These are phyloP conservation scores for Cryptococcus deneoformans DNA, from an alignment of 1,284 basidiomycete species.

Conservation along the genomic window DNA sequence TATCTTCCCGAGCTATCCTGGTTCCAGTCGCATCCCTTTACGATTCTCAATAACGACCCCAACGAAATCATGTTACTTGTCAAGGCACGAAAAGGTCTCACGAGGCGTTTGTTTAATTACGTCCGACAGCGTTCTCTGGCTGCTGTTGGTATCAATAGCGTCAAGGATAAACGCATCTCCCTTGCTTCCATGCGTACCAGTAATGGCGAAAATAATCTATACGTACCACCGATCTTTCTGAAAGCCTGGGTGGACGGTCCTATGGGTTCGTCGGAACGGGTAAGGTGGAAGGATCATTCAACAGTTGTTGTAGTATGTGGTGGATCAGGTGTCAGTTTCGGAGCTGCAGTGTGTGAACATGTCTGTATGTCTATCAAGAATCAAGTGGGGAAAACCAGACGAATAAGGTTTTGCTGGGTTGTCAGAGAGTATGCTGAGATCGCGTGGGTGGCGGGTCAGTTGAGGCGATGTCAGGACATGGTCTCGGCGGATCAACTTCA, in stretches of 20 bases:
- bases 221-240: slow-evolving; percentile 48
- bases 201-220: slow-evolving; percentile 36
- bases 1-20: slow-evolving; percentile 66
- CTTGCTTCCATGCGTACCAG: slow-evolving; percentile 23
- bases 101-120: slow-evolving; percentile 65
- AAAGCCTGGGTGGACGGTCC: slow-evolving; percentile 71
- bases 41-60: slow-evolving; percentile 67
- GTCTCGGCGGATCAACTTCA: slow-evolving; percentile 61
- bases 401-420: slow-evolving; percentile 80
- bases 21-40: slow-evolving; percentile 77
- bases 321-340: slow-evolving; percentile 77
- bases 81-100: slow-evolving; percentile 73
- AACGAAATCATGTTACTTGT: slow-evolving; percentile 67
- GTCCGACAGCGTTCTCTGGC: slow-evolving; percentile 47
- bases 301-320: slow-evolving; percentile 70
- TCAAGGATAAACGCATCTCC: slow-evolving; percentile 23
- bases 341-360: slow-evolving; percentile 68
- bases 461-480: slow-evolving; percentile 66
- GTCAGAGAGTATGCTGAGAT: slow-evolving; percentile 80
- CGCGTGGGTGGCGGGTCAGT: slow-evolving; percentile 71
- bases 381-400: slow-evolving; percentile 55
- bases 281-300: slow-evolving; percentile 64
- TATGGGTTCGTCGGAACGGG: slow-evolving; percentile 68
- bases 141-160: slow-evolving; percentile 22
- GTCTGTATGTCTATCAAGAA: slow-evolving; percentile 63